These are phyloP conservation scores for Alternaria incomplexa DNA, from an alignment of 2,329 filamentous ascomycete genomes.

Conservation along the genomic window DNA sequence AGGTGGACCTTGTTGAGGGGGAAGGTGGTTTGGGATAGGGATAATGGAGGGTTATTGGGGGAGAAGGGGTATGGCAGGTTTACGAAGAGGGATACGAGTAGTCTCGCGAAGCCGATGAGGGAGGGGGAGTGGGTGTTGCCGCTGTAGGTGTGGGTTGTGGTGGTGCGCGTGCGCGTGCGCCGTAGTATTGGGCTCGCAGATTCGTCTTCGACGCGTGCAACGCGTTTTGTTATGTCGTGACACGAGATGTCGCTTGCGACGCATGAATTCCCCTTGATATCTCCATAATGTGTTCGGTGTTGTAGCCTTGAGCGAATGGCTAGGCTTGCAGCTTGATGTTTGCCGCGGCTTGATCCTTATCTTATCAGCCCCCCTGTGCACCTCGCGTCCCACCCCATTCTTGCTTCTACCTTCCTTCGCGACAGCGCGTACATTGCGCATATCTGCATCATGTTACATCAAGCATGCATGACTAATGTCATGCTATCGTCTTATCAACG, in stretches of 20 bases:
- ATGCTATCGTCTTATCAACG: constrained; percentile 2
- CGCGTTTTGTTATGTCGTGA: fast-evolving
- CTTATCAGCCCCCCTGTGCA: constrained; percentile 3
- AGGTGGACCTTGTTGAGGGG: constrained; percentile 66
- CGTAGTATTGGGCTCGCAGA: background rate
- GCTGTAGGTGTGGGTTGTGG: constrained; percentile 5
- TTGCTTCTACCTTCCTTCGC: constrained; percentile 6
- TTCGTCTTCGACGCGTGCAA: background rate
- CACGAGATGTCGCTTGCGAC: background rate
- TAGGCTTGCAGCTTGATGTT: background rate
- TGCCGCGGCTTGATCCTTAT: constrained; percentile 2
- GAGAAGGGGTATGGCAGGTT: constrained; percentile 59
- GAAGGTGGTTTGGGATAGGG: constrained; percentile 63
- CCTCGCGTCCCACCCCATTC: constrained; percentile 1
- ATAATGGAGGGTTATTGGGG: constrained; percentile 59
- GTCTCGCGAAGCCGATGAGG: constrained; percentile 42
- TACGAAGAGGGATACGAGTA: constrained; percentile 51
- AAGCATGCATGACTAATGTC: background rate
- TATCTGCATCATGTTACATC: background rate
- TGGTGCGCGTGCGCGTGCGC: background rate
- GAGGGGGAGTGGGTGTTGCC: constrained; percentile 30
- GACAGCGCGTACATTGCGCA: background rate
- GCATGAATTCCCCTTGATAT: fast-evolving
- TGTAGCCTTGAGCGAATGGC: background rate
- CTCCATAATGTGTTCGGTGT: no score